phyloP scores from a whole-genome alignment of 2,329 filamentous ascomycete species.

The Lecanicillium sp. region DNA sequence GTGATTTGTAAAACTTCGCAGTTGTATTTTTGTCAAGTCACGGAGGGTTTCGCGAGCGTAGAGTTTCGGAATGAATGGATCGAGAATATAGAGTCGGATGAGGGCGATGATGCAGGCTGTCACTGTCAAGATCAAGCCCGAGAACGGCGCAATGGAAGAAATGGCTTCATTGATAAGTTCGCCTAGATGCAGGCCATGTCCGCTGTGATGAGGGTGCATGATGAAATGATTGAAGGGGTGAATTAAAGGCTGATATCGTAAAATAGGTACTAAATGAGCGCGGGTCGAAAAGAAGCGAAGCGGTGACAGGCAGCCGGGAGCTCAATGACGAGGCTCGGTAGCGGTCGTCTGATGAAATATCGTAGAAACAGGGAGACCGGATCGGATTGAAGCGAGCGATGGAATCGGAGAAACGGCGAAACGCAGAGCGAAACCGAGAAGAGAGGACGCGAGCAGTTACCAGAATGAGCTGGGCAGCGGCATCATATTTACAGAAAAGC shows the following conservation, averaged over 20 bases:
- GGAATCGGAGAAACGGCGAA: background rate
- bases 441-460: background rate
- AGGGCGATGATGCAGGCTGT: constrained; percentile 13
- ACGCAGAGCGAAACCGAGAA: background rate
- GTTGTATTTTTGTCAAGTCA: background rate
- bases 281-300: background rate
- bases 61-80: constrained; percentile 7
- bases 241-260: too few relatives aligned
- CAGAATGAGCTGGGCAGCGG: constrained; percentile 2
- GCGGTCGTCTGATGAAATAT: background rate
- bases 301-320: background rate
- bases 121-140: constrained; percentile 13
- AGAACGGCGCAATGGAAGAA: constrained; percentile 8
- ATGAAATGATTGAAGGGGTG: too few relatives aligned
- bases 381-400: background rate
- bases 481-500: constrained; percentile 7
- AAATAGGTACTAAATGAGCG: too few relatives aligned
- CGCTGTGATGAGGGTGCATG: background rate
- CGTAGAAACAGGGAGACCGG: background rate
- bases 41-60: constrained; percentile 1
- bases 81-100: constrained; percentile 11
- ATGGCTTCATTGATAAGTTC: constrained; percentile 11
- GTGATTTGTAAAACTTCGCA: constrained; percentile 14
- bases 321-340: background rate
- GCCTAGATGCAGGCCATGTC: constrained; percentile 1